Evolutionary conservation across 1,284 basidiomycete genomes (phyloP).

Genomic region (Cryptococcus depauperatus): DNA sequence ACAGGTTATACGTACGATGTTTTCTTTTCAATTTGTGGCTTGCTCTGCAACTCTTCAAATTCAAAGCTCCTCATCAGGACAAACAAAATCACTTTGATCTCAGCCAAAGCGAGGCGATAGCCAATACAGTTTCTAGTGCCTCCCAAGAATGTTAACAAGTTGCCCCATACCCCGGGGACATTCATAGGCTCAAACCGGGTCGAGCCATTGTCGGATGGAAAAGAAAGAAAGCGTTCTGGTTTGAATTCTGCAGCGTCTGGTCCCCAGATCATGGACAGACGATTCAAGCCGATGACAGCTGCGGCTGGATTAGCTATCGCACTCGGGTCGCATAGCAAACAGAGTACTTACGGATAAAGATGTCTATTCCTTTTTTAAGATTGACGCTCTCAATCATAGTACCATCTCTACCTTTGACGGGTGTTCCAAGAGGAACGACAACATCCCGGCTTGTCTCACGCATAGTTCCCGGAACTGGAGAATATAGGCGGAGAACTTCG

Average conservation of each 20-base stretch:
- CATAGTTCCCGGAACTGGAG: conserved; percentile 60
- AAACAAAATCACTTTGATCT: conserved; percentile 58
- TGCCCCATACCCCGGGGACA: conserved; percentile 57
- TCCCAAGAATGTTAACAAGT: conserved; percentile 58
- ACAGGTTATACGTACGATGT: conserved; percentile 23
- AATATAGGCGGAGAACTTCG: conserved; percentile 58
- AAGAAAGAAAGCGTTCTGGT: conserved; percentile 26
- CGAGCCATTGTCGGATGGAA: conserved; percentile 6
- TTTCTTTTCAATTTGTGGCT: conserved; percentile 31
- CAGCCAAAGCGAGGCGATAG: conserved; percentile 60
- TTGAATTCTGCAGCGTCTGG: conserved; percentile 58
- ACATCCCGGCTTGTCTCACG: conserved; percentile 53
- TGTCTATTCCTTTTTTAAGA: conserved; percentile 31
- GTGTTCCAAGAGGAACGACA: conserved; percentile 53
- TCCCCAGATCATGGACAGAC: conserved; percentile 57
- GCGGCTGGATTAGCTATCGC: neutral
- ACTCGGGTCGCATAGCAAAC: neutral
- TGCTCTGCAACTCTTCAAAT: conserved; percentile 48
- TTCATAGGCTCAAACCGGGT: conserved; percentile 29
- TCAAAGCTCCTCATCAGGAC: conserved; percentile 53
- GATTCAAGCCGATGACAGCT: conserved; percentile 54
- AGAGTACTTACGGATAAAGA: conserved; percentile 37
- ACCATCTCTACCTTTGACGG: conserved; percentile 43
- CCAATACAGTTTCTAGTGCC: conserved; percentile 64
- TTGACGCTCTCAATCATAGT: conserved; percentile 35